phyloP scores from a whole-genome alignment of 1,139 yeast genomes.

The Lodderomyces jiufengensis region DNA sequence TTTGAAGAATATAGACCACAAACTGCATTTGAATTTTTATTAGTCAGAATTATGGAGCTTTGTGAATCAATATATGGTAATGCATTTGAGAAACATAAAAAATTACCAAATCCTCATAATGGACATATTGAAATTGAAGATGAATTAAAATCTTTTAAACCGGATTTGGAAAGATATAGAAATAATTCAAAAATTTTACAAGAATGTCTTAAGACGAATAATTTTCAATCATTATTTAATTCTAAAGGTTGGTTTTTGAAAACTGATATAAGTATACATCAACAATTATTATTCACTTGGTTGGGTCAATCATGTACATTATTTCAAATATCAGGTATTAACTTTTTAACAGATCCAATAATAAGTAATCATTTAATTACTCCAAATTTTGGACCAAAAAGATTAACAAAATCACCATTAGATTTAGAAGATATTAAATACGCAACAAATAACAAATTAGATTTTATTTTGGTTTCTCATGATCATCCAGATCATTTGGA shows the following conservation, averaged over 20 bases:
- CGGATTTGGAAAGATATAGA: conserved; percentile 49
- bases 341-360: conserved; percentile 81
- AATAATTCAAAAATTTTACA: conserved; percentile 29
- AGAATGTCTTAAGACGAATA: conserved; percentile 21
- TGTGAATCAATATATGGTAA: conserved; percentile 68
- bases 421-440: conserved; percentile 55
- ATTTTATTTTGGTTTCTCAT: conserved; percentile 79
- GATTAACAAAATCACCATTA: conserved; percentile 74
- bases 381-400: conserved; percentile 70
- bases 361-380: conserved; percentile 66
- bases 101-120: conserved; percentile 43
- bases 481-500: conserved; percentile 96
- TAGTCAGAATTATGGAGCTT: conserved; percentile 67
- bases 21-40: conserved; percentile 79
- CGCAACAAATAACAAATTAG: conserved; percentile 47
- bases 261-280: conserved; percentile 26
- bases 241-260: conserved; percentile 2
- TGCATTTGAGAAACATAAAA: conserved; percentile 42
- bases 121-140: conserved; percentile 46
- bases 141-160: conserved; percentile 55
- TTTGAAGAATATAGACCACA: conserved; percentile 89
- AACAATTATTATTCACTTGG: conserved; percentile 77
- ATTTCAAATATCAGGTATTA: conserved; percentile 67
- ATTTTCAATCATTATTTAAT: conserved; percentile 17
- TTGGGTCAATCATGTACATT: conserved; percentile 87